Evolutionary conservation across 441 rosid species (phyloP).

Genomic region (Gossypium davidsonii): DNA sequence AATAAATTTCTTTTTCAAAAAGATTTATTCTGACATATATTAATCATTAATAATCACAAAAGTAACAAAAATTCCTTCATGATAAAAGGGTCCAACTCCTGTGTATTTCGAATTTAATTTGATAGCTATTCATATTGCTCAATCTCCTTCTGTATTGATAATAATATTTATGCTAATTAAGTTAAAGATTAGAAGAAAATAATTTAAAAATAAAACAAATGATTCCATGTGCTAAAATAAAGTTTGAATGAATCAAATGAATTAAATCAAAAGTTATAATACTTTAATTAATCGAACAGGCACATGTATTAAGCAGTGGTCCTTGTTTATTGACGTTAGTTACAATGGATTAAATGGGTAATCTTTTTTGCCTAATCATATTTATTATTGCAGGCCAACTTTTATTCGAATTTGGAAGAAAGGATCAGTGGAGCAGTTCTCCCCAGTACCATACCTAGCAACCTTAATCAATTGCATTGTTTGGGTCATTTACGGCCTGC

Average conservation of each 20-base stretch:
- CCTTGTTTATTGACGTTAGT: neutral
- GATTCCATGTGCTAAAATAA: neutral
- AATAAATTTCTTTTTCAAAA: too few relatives aligned
- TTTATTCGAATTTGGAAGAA: conserved; percentile 58
- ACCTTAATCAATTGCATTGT: conserved; percentile 65
- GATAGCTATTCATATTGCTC: too few relatives aligned
- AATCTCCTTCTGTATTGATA: too few relatives aligned
- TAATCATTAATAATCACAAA: too few relatives aligned
- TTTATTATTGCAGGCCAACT: conserved; percentile 56
- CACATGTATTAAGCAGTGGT: neutral
- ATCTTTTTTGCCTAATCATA: neutral
- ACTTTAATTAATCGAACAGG: too few relatives aligned
- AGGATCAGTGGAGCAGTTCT: conserved; percentile 71
- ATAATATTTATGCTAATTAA: too few relatives aligned
- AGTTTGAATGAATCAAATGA: neutral
- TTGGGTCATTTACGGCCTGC: conserved; percentile 85
- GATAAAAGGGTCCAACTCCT: too few relatives aligned
- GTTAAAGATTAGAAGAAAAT: neutral
- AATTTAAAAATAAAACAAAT: neutral
- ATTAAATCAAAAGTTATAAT: neutral
- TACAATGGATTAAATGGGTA: neutral
- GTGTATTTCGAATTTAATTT: too few relatives aligned
- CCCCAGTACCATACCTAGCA: conserved; percentile 72
- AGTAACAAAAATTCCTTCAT: too few relatives aligned
- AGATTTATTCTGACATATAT: too few relatives aligned